Conservation (phyloP, 352 stramenopile species). For the Globisporangium heterothallicum region DNA sequence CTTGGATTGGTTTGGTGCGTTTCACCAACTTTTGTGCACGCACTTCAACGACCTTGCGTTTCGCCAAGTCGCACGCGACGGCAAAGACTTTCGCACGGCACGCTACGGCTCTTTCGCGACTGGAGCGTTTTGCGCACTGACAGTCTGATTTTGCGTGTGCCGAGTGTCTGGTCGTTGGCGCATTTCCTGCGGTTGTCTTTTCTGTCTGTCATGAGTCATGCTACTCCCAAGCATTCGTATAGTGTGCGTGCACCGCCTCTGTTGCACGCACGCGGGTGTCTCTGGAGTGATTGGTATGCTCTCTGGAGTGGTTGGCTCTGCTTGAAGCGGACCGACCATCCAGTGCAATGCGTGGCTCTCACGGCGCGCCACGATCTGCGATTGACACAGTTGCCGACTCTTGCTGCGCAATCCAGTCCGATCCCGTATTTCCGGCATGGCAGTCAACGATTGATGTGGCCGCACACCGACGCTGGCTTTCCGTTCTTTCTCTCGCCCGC, state of each 20-base stretch:
- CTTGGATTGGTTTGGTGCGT: constrained; percentile 73
- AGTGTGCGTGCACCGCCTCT: too few species aligned
- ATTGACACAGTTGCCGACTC: too few species aligned
- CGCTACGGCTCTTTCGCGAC: constrained; percentile 74
- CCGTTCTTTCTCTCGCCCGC: too few species aligned
- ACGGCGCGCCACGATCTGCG: constrained; percentile 58
- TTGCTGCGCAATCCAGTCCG: constrained; percentile 13
- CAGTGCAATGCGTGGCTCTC: constrained; percentile 44
- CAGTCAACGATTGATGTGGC: neutral
- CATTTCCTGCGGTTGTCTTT: too few species aligned
- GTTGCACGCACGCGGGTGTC: constrained; percentile 37
- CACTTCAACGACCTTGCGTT: constrained; percentile 89
- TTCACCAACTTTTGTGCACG: constrained; percentile 70
- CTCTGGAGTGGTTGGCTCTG: too few species aligned
- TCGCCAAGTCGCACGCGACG: constrained; percentile 82
- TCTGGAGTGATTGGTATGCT: constrained; percentile 77
- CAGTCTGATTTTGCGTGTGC: constrained; percentile 69
- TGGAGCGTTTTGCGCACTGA: constrained; percentile 79
- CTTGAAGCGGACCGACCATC: constrained; percentile 64
- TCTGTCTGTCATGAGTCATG: too few species aligned
- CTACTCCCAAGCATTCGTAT: too few species aligned
- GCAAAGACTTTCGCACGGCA: constrained; percentile 75
- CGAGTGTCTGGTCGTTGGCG: constrained; percentile 73
- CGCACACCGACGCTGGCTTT: constrained; percentile 4
- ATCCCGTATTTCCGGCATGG: too few species aligned